phyloP scores from a whole-genome alignment of 805 yeast genomes.

The Suhomyces xylopsoci region DNA sequence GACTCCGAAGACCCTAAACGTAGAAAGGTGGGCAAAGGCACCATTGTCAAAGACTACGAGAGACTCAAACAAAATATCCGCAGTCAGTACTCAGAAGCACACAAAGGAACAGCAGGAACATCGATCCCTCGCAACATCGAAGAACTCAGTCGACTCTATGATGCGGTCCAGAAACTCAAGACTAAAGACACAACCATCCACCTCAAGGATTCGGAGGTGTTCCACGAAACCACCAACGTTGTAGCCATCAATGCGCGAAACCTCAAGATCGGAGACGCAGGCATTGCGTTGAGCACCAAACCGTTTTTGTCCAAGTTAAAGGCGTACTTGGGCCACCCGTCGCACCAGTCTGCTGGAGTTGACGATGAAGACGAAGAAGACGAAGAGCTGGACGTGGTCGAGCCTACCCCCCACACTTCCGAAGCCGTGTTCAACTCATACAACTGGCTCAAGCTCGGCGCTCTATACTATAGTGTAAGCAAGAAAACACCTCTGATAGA shows the following conservation, averaged over 20 bases:
- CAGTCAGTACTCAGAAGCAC: slow-evolving; percentile 47
- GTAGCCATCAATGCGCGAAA: slow-evolving; percentile 64
- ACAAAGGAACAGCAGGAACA: slow-evolving; percentile 56
- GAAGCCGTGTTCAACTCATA: slow-evolving; percentile 40
- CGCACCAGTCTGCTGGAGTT: not conserved
- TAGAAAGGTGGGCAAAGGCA: slow-evolving; percentile 4
- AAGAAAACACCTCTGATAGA: slow-evolving; percentile 49
- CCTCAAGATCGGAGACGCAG: slow-evolving; percentile 55
- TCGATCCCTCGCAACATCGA: slow-evolving; percentile 44
- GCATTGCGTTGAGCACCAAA: slow-evolving; percentile 45
- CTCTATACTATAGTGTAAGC: slow-evolving; percentile 46
- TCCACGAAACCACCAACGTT: slow-evolving; percentile 56
- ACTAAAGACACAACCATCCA: slow-evolving; percentile 35
- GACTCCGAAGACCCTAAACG: slow-evolving; percentile 1
- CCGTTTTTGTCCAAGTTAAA: slow-evolving; percentile 44
- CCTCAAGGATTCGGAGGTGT: slow-evolving; percentile 58
- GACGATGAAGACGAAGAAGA: slow-evolving; percentile 15
- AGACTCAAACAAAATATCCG: slow-evolving; percentile 22
- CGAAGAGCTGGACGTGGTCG: slow-evolving; percentile 5
- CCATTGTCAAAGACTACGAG: slow-evolving; percentile 25
- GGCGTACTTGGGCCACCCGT: slow-evolving; percentile 19
- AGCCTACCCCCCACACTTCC: slow-evolving; percentile 2
- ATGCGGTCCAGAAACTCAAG: slow-evolving; percentile 35
- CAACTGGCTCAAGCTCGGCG: slow-evolving; percentile 62
- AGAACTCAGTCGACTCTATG: slow-evolving; percentile 47